Base-by-base conservation (phyloP, 495 filamentous ascomycete genomes). In the Lasiosphaeria hispida region DNA sequence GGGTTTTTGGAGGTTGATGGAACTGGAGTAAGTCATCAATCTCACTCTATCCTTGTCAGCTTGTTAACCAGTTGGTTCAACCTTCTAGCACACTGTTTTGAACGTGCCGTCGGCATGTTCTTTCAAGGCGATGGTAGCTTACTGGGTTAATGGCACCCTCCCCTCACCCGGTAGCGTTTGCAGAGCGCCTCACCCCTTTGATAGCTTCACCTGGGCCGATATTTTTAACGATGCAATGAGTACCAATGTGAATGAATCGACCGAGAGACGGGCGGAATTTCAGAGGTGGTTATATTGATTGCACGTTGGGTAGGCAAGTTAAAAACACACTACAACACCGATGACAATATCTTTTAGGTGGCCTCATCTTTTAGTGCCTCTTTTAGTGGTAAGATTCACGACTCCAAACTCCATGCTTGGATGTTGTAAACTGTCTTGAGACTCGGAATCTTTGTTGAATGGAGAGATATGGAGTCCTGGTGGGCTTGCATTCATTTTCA, bases 1-100 rank as follows among this genome's bases (percentile, higher is more conserved):
- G 73, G 71, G 7, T 57, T 85, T 9, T 67, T 85, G 11, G 69
- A 78, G 58, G 75, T 82, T 50, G 70, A 78, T 48, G 83, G 82
- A 14, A 76, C 81, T 57, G 81, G 82, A 2, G 82, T 85, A 71
- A 66, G 81, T 77, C 33, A 14, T 47, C 10, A 14, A 9, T 7
- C 40, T 30, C 13, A 13, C 57, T 23, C 43, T 39, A 2, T 9
- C 23, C 7, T 49, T 5, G 36, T 10, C 14, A 2, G 13, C 5
- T 6, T 11, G 5, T 40, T 40, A 23, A 15, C 41, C 0, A 50
- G 11, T 8, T 2, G 34, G 3, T 33, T 54, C 37, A 83, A 5
- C 23, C 23, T 30, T 30, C 23, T 30, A 30, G 80, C 82, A 85
- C 54, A 69, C 74, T 7, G 75, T 72, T 10, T 42, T 80, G 13